A percentile compares a stretch with the other conserved stretches of the same genome.
These are phyloP conservation scores for Amphichorda felina DNA, from an alignment of 2,329 filamentous ascomycete species.

Conservation along the genomic window DNA sequence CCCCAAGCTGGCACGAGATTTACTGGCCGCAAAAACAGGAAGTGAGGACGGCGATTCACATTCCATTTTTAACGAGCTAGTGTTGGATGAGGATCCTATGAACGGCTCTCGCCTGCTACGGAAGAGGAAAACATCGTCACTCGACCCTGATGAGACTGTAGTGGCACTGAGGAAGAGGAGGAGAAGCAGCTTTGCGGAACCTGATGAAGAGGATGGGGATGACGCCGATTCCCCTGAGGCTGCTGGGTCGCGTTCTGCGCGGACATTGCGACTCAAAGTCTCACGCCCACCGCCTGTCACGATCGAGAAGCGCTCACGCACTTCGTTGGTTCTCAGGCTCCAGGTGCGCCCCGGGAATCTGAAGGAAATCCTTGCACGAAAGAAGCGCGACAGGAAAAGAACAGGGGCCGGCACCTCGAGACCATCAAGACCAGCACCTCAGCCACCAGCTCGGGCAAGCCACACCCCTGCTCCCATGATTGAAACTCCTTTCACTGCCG, in stretches of 20 bases:
- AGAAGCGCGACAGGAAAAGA: constrained; percentile 18
- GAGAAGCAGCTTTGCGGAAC: constrained; percentile 33
- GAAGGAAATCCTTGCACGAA: constrained; percentile 22
- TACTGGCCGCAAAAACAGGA: constrained; percentile 50
- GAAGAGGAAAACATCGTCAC: constrained; percentile 73
- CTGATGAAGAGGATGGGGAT: constrained; percentile 20
- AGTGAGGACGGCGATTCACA: constrained; percentile 30
- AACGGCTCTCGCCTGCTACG: constrained; percentile 68
- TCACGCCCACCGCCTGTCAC: constrained; percentile 27
- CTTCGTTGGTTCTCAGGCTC: constrained; percentile 21
- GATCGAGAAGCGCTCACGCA: constrained; percentile 23
- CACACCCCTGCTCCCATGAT: constrained; percentile 16
- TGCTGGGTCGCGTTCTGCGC: constrained; percentile 26
- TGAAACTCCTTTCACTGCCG: constrained; percentile 44
- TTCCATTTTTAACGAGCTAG: constrained; percentile 64
- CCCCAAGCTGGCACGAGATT: constrained; percentile 50
- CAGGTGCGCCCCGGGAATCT: constrained; percentile 23
- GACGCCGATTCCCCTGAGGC: constrained; percentile 15
- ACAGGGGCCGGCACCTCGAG: constrained; percentile 8
- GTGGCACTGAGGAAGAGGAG: constrained; percentile 41
- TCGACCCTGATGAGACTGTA: constrained; percentile 45
- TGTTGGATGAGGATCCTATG: constrained; percentile 59
- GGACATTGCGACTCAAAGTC: constrained; percentile 46
- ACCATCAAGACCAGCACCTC: constrained; percentile 12
- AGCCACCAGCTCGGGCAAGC: constrained; percentile 5